These are phyloP conservation scores for Apiotrichum sp. DNA, from an alignment of 1,284 basidiomycete genomes.

Conservation along the genomic window DNA sequence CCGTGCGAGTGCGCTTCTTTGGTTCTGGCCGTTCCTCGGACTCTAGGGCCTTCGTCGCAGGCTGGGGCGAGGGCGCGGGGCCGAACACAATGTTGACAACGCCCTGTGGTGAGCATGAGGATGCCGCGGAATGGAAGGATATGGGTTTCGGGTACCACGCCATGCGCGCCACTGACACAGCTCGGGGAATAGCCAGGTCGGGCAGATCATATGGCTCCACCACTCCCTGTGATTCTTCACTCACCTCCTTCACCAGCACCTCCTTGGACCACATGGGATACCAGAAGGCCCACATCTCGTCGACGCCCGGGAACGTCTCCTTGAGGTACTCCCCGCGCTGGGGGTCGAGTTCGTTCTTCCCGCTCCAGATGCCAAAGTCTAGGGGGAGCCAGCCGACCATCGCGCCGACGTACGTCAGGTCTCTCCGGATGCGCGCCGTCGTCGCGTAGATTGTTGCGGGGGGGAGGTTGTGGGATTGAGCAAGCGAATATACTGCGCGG, in stretches of 20 bases:
- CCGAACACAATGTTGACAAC: background rate
- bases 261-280: background rate
- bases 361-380: conserved; percentile 2
- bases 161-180: no score
- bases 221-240: background rate
- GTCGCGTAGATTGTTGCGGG: background rate
- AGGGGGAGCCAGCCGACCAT: conserved; percentile 11
- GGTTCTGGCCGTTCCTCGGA: background rate
- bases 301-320: background rate
- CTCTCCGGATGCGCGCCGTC: background rate
- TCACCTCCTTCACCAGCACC: background rate
- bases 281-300: background rate
- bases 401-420: background rate
- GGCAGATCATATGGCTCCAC: no score
- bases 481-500: background rate
- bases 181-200: no score
- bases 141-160: no score
- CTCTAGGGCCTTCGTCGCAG: background rate
- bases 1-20: background rate
- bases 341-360: conserved; percentile 2
- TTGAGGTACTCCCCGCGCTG: background rate
- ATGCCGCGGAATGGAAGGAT: no score
- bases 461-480: background rate
- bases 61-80: conserved; percentile 1
- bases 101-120: background rate